These are phyloP conservation scores for Pseudogymnoascus sp. DNA, from an alignment of 2,329 filamentous ascomycete genomes.

Conservation along the genomic window DNA sequence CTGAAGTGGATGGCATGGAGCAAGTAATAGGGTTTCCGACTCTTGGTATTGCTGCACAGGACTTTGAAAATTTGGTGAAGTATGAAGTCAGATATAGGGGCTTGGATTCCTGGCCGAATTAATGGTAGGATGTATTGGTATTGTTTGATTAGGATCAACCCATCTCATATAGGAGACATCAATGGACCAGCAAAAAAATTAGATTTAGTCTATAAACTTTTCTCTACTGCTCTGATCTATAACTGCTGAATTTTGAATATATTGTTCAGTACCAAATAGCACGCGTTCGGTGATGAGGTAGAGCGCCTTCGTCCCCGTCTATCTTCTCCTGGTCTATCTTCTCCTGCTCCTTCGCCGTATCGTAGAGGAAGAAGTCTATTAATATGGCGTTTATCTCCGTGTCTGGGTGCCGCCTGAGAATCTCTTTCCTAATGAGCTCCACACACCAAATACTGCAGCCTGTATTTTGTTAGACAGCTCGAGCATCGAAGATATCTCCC, in stretches of 20 bases:
- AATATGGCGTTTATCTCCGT: conserved; percentile 74
- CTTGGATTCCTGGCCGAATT: conserved; percentile 15
- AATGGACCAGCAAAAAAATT: neutral
- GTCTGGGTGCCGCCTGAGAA: conserved; percentile 62
- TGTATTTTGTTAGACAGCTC: conserved; percentile 27
- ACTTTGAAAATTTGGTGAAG: neutral
- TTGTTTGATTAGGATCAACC: neutral
- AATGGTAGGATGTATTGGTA: neutral
- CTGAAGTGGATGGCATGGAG: conserved; percentile 13
- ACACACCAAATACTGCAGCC: conserved; percentile 95
- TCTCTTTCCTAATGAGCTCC: conserved; percentile 77
- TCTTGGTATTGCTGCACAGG: conserved; percentile 16
- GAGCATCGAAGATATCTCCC: neutral
- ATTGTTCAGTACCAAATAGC: conserved; percentile 78
- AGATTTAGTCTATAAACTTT: conserved; percentile 6
- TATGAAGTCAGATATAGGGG: conserved; percentile 26
- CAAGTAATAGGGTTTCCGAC: conserved; percentile 23
- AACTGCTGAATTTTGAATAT: neutral
- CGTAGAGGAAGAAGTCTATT: conserved; percentile 96
- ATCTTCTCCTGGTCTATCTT: conserved; percentile 41
- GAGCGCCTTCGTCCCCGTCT: conserved; percentile 30
- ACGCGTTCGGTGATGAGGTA: conserved; percentile 80
- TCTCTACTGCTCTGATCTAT: neutral
- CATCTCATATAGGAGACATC: neutral
- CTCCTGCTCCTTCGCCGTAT: conserved; percentile 83